A percentile compares a stretch with the other conserved stretches of the same genome.
phyloP scores from a whole-genome alignment of 2,329 filamentous ascomycete species.

The Aureobasidium leucospermi region DNA sequence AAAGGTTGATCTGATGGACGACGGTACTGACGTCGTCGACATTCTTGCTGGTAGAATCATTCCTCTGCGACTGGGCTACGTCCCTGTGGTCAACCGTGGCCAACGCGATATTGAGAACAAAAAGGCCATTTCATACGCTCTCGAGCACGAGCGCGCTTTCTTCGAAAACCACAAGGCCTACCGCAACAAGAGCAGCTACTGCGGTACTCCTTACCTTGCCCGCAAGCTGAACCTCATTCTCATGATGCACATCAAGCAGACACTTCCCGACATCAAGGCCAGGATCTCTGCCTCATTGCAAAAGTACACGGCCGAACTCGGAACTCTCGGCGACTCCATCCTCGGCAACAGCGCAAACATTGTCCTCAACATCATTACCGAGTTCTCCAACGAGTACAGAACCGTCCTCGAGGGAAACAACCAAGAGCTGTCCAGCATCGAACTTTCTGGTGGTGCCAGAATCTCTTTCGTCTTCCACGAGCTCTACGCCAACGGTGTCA shows the following conservation, averaged over 20 bases:
- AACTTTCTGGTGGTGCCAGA: conserved; percentile 91
- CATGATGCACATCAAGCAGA: conserved; percentile 99
- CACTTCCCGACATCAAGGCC: conserved; percentile 94
- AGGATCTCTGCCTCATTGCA: conserved; percentile 88
- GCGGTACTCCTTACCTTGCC: conserved; percentile 92
- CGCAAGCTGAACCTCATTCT: conserved; percentile 96
- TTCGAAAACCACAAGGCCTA: conserved; percentile 99
- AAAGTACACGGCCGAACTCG: conserved; percentile 80
- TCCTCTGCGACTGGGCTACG: conserved; percentile 86
- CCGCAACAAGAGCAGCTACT: conserved; percentile 97
- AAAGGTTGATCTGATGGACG: conserved; percentile 98
- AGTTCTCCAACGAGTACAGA: conserved; percentile 96
- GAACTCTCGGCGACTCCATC: conserved; percentile 82
- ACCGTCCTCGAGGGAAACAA: conserved; percentile 96
- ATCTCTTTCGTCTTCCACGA: conserved; percentile 99
- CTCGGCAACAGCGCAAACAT: conserved; percentile 95
- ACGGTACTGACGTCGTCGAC: conserved; percentile 95
- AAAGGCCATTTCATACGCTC: conserved; percentile 81
- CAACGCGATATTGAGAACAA: conserved; percentile 98
- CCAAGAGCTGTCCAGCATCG: conserved; percentile 86
- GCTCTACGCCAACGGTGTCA: conserved; percentile 93
- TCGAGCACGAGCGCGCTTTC: conserved; percentile 93
- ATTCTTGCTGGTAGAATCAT: conserved; percentile 97
- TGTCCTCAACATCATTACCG: conserved; percentile 95
- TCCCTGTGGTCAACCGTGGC: conserved; percentile 95